Base-by-base conservation (phyloP, 176 grass and related monocot species). In the Echinochloa phyllopogon region DNA sequence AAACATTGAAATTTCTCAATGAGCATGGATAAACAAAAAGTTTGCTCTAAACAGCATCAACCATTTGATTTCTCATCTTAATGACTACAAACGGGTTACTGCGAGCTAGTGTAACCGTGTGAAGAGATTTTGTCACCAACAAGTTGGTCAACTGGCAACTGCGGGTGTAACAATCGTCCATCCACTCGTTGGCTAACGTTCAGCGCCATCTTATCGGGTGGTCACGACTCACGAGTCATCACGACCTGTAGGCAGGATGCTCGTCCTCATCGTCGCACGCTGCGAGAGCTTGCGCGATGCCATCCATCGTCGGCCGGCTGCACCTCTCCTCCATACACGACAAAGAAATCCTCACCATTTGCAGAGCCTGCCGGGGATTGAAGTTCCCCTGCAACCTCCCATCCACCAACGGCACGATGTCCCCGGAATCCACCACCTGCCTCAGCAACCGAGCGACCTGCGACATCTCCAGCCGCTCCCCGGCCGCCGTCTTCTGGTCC, bases 311-410 rank as follows among this genome's bases (percentile, higher is more conserved):
- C 11, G 67, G 41, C 11, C 67, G 80, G 11, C 5, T 80, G 58
- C 50, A 77, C 60, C 83, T 89, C 1, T 91, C 87, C 61, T 81
- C 50, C 21, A 85, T 58, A 44, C 87, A 85, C 7, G 76, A 61
- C 15, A 85, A 72, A 6, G 76, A 69, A 15, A 85, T 69, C 77
- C 65, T 44, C 61, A 79, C 76, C 86, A 91, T 87, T 16, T 62
- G 60, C 87, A 57, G 8, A 14, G 82, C 81, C 49, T 89, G 87
- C 50, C 71, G 69, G 4, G 53, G 61, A 25, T 89, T 77, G 63
- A 76, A 76, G 51, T 86, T 62, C 10, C 69, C 83, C 9, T 69
- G 12, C 77, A 89, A 11, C 29, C 53, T 91, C 3, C 43, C 36
- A 48, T 91, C 89, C 33, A 87, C 77, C 55, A 91, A 3, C 5